Percentiles rank a stretch among this genome's conserved stretches.
Conservation (phyloP, 345 rosid species). For the Sonneratia alba region DNA sequence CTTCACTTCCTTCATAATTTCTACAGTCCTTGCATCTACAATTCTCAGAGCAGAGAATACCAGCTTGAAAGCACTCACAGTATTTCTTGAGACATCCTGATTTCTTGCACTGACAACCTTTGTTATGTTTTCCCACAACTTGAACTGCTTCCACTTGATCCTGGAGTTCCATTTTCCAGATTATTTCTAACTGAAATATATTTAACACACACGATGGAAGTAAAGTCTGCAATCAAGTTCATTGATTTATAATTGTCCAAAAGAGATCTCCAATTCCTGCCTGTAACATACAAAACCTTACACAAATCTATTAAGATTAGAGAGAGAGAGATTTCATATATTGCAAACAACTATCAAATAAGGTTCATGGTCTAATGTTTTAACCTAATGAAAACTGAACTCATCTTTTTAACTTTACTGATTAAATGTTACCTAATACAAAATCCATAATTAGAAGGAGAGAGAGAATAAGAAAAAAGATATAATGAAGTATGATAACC, state of each 20-base stretch:
- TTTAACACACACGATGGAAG: not conserved
- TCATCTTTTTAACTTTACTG: not conserved
- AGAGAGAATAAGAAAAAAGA: not conserved
- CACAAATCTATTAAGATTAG: not conserved
- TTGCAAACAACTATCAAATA: too few species aligned
- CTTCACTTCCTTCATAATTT: slow-evolving; percentile 71
- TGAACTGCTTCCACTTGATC: slow-evolving; percentile 42
- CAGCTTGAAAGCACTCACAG: slow-evolving; percentile 86
- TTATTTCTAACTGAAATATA: not conserved
- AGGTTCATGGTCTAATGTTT: not conserved
- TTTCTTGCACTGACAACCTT: slow-evolving; percentile 88
- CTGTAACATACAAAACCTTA: not conserved
- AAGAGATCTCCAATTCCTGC: not conserved
- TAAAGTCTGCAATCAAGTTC: not conserved
- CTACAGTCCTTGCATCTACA: slow-evolving; percentile 80
- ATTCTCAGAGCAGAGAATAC: slow-evolving; percentile 73
- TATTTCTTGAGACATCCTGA: slow-evolving; percentile 90
- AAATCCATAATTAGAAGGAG: not conserved
- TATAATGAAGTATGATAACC: not conserved
- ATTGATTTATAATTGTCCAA: not conserved
- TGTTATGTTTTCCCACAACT: slow-evolving; percentile 61
- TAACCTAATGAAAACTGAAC: not conserved
- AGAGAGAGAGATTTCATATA: too few species aligned
- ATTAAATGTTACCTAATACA: not conserved
- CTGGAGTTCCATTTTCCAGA: slow-evolving; percentile 3